These are phyloP conservation scores for Heracleum sosnowskyi DNA, from an alignment of 129 eudicot genomes.

Conservation along the genomic window DNA sequence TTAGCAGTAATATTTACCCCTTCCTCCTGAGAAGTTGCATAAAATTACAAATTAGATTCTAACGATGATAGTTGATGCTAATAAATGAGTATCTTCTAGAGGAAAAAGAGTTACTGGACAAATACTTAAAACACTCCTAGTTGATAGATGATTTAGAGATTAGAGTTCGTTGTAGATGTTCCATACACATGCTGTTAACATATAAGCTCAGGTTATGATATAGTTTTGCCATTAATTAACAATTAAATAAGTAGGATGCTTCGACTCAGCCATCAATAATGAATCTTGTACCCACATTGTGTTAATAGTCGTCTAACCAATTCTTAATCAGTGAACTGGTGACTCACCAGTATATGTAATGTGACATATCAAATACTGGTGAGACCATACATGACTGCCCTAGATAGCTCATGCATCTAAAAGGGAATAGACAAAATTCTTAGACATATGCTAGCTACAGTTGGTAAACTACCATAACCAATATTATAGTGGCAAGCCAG, in stretches of 20 bases:
- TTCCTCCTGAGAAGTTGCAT: constrained; percentile 24
- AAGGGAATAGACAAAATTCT: neutral
- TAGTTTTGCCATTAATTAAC: too few species aligned
- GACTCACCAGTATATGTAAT: neutral
- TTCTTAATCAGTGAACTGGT: neutral
- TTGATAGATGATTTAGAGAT: neutral
- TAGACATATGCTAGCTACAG: neutral
- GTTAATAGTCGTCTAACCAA: neutral
- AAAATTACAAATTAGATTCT: neutral
- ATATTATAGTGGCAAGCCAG: neutral
- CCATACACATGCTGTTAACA: neutral
- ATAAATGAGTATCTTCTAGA: neutral
- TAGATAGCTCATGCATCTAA: neutral
- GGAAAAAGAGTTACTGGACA: neutral
- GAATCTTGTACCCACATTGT: neutral
- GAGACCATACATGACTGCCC: neutral
- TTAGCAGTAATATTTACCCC: constrained; percentile 38
- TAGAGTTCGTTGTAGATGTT: neutral
- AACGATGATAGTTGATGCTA: neutral
- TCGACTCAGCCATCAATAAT: neutral
- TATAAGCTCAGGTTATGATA: too few species aligned
- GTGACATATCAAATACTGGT: neutral
- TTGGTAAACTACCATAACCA: neutral
- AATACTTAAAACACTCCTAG: neutral
- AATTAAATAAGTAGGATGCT: too few species aligned